Evolutionary conservation across 2,329 filamentous ascomycete genomes (phyloP), one percentile per base, ranked within the genome.

Genomic region (Rhynchosporium secalis): DNA sequence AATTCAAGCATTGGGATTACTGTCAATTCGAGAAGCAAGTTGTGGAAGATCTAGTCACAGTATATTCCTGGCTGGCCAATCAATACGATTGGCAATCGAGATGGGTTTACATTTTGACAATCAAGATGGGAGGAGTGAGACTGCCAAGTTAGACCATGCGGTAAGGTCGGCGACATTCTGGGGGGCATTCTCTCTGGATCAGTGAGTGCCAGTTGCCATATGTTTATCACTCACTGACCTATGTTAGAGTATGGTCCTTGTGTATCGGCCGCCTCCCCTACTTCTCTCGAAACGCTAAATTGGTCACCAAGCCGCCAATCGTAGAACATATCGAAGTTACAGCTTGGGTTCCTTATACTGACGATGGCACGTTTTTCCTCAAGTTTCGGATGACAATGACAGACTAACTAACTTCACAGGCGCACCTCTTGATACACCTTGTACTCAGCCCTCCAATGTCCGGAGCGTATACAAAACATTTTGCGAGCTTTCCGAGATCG

Each of bases 11-110:
- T 77, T 92, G 20, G 88, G 88, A 5, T 83, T 92, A 69, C 90
- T 93, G 87, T 87, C 87, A 5, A 86, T 91, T 66, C 79, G 89
- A 47, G 88, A 92, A 75, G 87, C 86, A 3, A 91, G 88, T 70
- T 87, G 85, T 66, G 88, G 88, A 0, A 81, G 88, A 40, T 87
- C 91, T 69, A 90, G 86, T 36, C 85, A 88, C 66, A 89, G 88
- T 56, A 91, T 88, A 80, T 88, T 85, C 62, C 88, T 89, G 66
- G 85, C 86, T 2, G 88, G 89, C 1, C 85, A 90, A 72, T 90
- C 87, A 69, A 85, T 91, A 62, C 83, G 87, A 3, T 81, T 92
- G 65, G 88, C 87, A 36, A 79, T 91, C 43, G 89, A 72, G 47
- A 68, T 71, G 65, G 71, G 71, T 3, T 51, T 72, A 41, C 70